Evolutionary conservation across 202 grass and related monocot species (phyloP), one percentile per base, ranked within the genome.

Genomic region (Zoysia matrella): DNA sequence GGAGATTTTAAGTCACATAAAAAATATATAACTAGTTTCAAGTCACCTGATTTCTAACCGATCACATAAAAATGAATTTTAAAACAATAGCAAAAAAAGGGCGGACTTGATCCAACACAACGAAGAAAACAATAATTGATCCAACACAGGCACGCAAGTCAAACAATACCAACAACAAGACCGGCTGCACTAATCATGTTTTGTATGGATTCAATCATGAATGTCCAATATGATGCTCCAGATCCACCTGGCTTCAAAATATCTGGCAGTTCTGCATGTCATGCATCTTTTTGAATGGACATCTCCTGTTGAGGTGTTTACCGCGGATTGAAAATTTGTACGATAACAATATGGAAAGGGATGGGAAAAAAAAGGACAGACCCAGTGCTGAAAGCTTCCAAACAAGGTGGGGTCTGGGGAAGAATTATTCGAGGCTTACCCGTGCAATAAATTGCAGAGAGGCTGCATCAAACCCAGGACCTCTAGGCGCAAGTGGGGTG

Each of bases 41-140:
- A 58, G n/a, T 3, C 3, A 60, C n/a, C 8, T 44, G 47, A 75
- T 30, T n/a, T 54, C 66, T 82, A 68, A 50, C 8, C 55, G 42
- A 30, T 9, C 14, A n/a, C 3, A 80, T 18, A 9, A 75, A 84
- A 64, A 55, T 55, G 1, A 64, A 47, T 4, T 11, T 1, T 11
- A 56, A 8, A 62, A 45, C 54, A 15, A 39, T 45, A 11, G 30
- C 16, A 22, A 42, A 77, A 16, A 50, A 15, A 12, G 16, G 7
- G 10, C 0, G 3, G 55, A 9, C 8, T 50, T 36, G 41, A 60
- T 2, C 22, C 0, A 7, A 43, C 22, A 13, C 12, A 69, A 64
- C 18, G 48, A 71, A 69, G 15, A 41, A 71, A 78, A 7, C 36
- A 86, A 79, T 79, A 50, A 7, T 46, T 83, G 50, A 61, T 72